These are phyloP conservation scores for Fusarium austroafricanum DNA, from an alignment of 2,329 filamentous ascomycete genomes.

Conservation along the genomic window DNA sequence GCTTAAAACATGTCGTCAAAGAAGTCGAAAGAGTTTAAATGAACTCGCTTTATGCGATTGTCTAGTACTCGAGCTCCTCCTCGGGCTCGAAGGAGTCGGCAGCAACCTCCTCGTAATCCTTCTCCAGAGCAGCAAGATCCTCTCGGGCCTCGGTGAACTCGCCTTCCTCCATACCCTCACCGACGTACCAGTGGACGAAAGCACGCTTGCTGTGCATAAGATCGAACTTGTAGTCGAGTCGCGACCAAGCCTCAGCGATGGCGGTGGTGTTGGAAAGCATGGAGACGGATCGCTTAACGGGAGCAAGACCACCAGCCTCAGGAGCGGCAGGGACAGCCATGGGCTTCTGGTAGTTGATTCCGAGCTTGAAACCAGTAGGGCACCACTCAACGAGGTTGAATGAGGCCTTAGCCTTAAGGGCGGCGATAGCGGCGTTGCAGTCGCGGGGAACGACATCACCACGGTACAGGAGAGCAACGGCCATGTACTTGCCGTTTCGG, in stretches of 20 bases:
- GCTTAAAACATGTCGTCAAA: conserved; percentile 36
- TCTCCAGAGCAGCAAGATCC: conserved; percentile 86
- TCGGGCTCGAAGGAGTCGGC: conserved; percentile 75
- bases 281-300: conserved; percentile 72
- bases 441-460: conserved; percentile 78
- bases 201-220: conserved; percentile 84
- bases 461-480: conserved; percentile 77
- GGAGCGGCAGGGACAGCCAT: conserved; percentile 66
- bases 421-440: conserved; percentile 73
- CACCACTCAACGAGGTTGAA: conserved; percentile 83
- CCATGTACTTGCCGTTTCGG: conserved; percentile 82
- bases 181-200: conserved; percentile 84
- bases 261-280: conserved; percentile 82
- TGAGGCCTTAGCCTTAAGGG: conserved; percentile 76
- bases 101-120: conserved; percentile 88
- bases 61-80: conserved; percentile 82
- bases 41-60: conserved; percentile 21
- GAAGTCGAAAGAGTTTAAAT: conserved; percentile 39
- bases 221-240: conserved; percentile 79
- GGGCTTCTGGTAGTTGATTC: conserved; percentile 80
- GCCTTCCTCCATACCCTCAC: conserved; percentile 92
- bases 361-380: conserved; percentile 80
- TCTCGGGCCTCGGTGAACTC: conserved; percentile 90
- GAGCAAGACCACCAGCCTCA: conserved; percentile 68
- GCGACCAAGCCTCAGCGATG: conserved; percentile 79